These are phyloP conservation scores for Starmerella stigmatis DNA, from an alignment of 805 yeast species.

Conservation along the genomic window DNA sequence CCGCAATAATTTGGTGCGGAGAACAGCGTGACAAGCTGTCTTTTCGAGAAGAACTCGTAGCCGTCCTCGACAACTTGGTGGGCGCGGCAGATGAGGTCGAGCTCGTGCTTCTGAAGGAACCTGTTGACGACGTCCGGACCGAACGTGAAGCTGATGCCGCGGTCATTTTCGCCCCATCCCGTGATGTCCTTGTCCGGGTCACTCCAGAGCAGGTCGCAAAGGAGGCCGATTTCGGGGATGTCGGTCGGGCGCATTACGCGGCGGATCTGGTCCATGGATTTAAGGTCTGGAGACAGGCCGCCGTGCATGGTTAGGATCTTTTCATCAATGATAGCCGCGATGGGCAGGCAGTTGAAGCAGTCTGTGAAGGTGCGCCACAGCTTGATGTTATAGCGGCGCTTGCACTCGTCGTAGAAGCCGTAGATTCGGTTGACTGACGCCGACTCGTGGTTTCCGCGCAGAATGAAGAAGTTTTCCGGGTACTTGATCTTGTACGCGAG, in stretches of 20 bases:
- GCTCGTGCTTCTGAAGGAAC: conserved; percentile 91
- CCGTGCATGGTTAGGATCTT: conserved; percentile 99
- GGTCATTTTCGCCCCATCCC: conserved; percentile 98
- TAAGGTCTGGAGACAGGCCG: conserved; percentile 92
- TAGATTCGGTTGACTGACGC: conserved; percentile 96
- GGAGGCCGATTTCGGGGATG: conserved; percentile 93
- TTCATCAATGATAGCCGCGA: conserved; percentile 96
- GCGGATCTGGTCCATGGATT: conserved; percentile 97
- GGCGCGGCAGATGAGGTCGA: conserved; percentile 96
- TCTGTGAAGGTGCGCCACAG: conserved; percentile 98
- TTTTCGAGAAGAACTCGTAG: conserved; percentile 89
- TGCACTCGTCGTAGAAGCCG: conserved; percentile 96
- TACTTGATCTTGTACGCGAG: conserved; percentile 95
- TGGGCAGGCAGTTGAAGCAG: conserved; percentile 96
- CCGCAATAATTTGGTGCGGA: conserved; percentile 99
- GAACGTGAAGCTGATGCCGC: conserved; percentile 98
- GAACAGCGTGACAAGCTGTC: conserved; percentile 90
- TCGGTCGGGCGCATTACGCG: conserved; percentile 99
- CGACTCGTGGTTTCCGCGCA: conserved; percentile 97
- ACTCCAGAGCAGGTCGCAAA: conserved; percentile 95
- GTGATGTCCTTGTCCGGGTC: conserved; percentile 98
- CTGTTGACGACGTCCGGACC: conserved; percentile 99
- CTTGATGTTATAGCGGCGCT: conserved; percentile 93
- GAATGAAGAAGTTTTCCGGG: conserved; percentile 93
- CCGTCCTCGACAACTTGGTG: conserved; percentile 99